Base-by-base conservation (phyloP, 2,329 filamentous ascomycete species). In the Ophiostoma montium region DNA sequence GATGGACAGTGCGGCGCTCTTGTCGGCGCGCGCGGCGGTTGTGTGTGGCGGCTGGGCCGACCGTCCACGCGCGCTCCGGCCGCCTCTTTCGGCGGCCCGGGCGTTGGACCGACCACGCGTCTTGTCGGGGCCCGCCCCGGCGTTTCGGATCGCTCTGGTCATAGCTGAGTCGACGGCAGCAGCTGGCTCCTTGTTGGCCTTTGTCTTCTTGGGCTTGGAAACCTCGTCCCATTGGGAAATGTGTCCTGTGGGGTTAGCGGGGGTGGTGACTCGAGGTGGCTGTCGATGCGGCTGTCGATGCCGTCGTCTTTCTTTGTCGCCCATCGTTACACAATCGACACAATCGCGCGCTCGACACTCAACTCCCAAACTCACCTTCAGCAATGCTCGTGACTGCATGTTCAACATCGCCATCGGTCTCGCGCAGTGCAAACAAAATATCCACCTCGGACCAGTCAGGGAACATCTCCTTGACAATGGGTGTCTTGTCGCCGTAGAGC, bases 401-500 rank as follows among this genome's bases (percentile, higher is more conserved):
- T 58, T 84, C 76, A 60, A 87, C 72, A 66, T 92, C 84, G 59
- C 85, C 86, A 59, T 86, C 77, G 50, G 82, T 84, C 71, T 98
- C 92, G 66, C 94, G 80, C 52, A 98, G 75, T 54, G 89, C 89
- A 65, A 92, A 92, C 56, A 96, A 80, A 55, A 96, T 79, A 65
- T 96, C 90, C 65, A 89, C 86, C 62, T 95, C 86, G 59, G 88
- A 90, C 92, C 90, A 96, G 67, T 88, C 84, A 52, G 86, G 80
- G 71, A 95, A 95, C 70, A 96, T 82, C 66, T 95, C 89, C 70
- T 86, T 88, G 64, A 98, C 80, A 60, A 82, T 80, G 54, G 74
- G 73, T 59, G 95, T 77, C 70, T 90, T 86, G 61, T 72, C 71
- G 61, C 84, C 77, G 64, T 94, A 92, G 65, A 86, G 81, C 73